phyloP scores from a whole-genome alignment of 805 yeast genomes.

The Helenozyma baotianmanensis region DNA sequence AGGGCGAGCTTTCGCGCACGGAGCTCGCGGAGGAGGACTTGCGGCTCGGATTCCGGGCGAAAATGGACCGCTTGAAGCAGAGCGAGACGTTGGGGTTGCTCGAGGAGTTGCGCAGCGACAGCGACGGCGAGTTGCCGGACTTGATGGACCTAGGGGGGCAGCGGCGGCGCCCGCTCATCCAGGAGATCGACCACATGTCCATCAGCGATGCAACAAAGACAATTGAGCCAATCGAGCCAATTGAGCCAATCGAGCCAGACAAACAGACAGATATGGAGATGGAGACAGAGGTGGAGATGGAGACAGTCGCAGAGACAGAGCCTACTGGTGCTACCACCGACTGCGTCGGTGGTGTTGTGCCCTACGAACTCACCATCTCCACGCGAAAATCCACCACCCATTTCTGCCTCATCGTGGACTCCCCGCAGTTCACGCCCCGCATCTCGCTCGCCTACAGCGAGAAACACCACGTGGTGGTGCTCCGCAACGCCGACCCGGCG shows the following conservation, averaged over 20 bases:
- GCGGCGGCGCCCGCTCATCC: slow-evolving; percentile 43
- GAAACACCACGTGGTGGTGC: neutral
- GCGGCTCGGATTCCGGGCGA: slow-evolving; percentile 32
- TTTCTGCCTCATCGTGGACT: slow-evolving; percentile 13
- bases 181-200: slow-evolving; percentile 44
- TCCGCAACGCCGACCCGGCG: neutral
- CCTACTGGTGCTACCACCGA: too few relatives aligned
- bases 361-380: slow-evolving; percentile 8
- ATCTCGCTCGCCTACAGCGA: slow-evolving; percentile 10
- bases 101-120: slow-evolving; percentile 29
- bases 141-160: slow-evolving; percentile 23
- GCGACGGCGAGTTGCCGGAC: slow-evolving; percentile 22
- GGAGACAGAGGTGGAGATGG: too few relatives aligned
- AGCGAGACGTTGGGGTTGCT: slow-evolving; percentile 42
- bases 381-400: too few relatives aligned
- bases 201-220: slow-evolving; percentile 3
- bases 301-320: too few relatives aligned
- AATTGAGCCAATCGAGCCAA: too few relatives aligned
- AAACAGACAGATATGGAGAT: too few relatives aligned
- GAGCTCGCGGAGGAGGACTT: slow-evolving; percentile 44
- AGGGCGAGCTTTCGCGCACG: slow-evolving; percentile 55
- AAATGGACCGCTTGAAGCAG: slow-evolving; percentile 29
- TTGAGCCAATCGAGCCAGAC: too few relatives aligned
- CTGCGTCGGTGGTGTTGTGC: too few relatives aligned
- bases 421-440: slow-evolving; percentile 13